Evolutionary conservation across 2,329 filamentous ascomycete genomes (phyloP), one percentile per base, ranked within the genome.

Genomic region (Phyllosticta capitalensis): DNA sequence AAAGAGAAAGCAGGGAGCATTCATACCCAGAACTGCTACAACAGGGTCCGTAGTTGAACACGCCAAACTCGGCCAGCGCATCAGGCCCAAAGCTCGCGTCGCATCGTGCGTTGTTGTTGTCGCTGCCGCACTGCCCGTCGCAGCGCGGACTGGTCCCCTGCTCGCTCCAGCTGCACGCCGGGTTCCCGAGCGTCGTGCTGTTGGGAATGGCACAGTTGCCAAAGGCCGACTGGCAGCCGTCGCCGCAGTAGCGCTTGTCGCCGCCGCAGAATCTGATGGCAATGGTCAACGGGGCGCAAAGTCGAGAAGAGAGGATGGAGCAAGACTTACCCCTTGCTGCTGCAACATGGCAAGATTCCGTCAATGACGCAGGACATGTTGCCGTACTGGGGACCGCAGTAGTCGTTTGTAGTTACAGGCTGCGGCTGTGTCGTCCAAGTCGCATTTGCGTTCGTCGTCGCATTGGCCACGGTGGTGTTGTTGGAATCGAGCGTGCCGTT

Each of bases 41-140:
- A 45, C 58, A 60, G 1, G 52, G 45, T 19, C 58, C 58, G 17
- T 59, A 59, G 12, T 33, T 19, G 30, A 55, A 59, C 5, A 59
- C 58, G 3, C 58, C 58, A 17, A 38, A 17, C 6, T n/a, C 48
- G 3, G 20, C 58, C n/a, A 55, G 54, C 7, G 21, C 58, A 28
- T 59, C 52, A 2, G 58, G 14, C 1, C 9, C 26, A 20, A 53
- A 38, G 17, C 12, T 17, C 7, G 52, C 19, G 45, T 55, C 53
- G 58, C 58, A 59, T 24, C 26, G 48, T 7, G 58, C 58, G 17
- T 30, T 49, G 5, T 20, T 21, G 7, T 24, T 21, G 52, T 59
- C 58, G 26, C 19, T 17, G 24, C 58, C 58, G 28, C 58, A 59
- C 52, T 55, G 52, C 12, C 58, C 58, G 26, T 59, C 58, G 52